Evolutionary conservation across 352 stramenopile species (phyloP), one percentile per base, ranked within the genome.

Genomic region (Phytophthora quininea): DNA sequence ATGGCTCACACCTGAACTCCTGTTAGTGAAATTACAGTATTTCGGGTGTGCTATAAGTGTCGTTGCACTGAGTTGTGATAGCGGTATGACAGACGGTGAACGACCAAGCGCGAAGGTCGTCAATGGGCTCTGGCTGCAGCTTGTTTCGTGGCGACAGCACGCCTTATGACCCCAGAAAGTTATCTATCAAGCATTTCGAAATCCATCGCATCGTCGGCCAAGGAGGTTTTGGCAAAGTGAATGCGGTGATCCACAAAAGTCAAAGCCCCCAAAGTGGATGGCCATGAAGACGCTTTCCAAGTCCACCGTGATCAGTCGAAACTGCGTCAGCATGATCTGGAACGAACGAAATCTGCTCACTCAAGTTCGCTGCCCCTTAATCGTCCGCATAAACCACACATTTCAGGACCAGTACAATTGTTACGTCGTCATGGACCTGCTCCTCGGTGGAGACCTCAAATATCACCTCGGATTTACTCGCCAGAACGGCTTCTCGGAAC

Each of bases 361-460:
- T 24, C 48, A 78, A 15, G 65, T 86, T 45, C 67, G 73, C 35
- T 87, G 76, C 30, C 77, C 80, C 3, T 67, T 82, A 27, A 67
- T 92, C 31, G 80, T 92, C 8, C 61, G 57, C 27, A 91, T 94
- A 76, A 74, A 91, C 52, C 80, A 91, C 61, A 81, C 82, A 4
- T 91, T 92, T 45, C 82, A 92, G 32, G 82, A 92, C 54, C 32
- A 54, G 0, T 62, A 79, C 49, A 88, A 86, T 52, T 94, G 86
- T 62, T 94, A 92, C 48, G 81, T 94, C 29, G 77, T 92, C 29
- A 89, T 94, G 82, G 84, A 94, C 48, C 58, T 94, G 57, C 67
- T 90, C 15, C 77, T 89, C 8, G 86, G 84, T 1, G 86, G 86
- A 19, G 86, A 94, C 46, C 76, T 94, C 35, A 88, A 90, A 46